A percentile compares a stretch with the other conserved stretches of the same genome.
phyloP scores from a whole-genome alignment of 371 early-diverging fungal species.

The Entomophthora muscae region DNA sequence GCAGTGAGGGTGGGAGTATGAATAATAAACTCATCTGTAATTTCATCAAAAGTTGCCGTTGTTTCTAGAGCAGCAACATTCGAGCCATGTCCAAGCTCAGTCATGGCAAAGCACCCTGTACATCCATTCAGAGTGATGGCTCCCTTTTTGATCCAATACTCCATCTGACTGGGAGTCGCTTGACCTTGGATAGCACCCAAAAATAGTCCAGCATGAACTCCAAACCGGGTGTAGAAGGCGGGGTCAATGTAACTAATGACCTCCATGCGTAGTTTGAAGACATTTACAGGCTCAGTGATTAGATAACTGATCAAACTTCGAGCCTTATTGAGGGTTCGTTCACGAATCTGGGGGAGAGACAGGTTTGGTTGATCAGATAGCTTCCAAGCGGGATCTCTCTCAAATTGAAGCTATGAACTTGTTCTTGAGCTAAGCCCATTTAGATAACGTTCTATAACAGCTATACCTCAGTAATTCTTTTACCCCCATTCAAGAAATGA shows the following conservation, averaged over 20 bases:
- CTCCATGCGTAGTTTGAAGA: slow-evolving; percentile 65
- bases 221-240: slow-evolving; percentile 82
- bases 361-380: slow-evolving; percentile 67
- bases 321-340: slow-evolving; percentile 74
- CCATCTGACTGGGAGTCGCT: slow-evolving; percentile 67
- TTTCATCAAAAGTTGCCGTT: slow-evolving; percentile 74
- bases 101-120: slow-evolving; percentile 86
- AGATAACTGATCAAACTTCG: slow-evolving; percentile 55
- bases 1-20: slow-evolving; percentile 82
- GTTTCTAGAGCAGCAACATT: slow-evolving; percentile 88
- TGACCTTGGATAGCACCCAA: slow-evolving; percentile 77
- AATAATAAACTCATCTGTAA: slow-evolving; percentile 67
- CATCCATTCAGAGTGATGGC: slow-evolving; percentile 49
- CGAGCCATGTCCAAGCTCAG: slow-evolving; percentile 78
- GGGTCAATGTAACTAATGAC: slow-evolving; percentile 66
- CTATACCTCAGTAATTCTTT: slow-evolving; percentile 34
- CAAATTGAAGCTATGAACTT: slow-evolving; percentile 68
- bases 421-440: slow-evolving; percentile 51
- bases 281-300: slow-evolving; percentile 48
- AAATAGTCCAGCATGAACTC: slow-evolving; percentile 83
- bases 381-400: slow-evolving; percentile 73
- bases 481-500: slow-evolving; percentile 63
- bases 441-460: no score
- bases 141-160: slow-evolving; percentile 78
- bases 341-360: slow-evolving; percentile 54